phyloP scores from a whole-genome alignment of 2,329 filamentous ascomycete genomes.

The Dendryphion nanum region DNA sequence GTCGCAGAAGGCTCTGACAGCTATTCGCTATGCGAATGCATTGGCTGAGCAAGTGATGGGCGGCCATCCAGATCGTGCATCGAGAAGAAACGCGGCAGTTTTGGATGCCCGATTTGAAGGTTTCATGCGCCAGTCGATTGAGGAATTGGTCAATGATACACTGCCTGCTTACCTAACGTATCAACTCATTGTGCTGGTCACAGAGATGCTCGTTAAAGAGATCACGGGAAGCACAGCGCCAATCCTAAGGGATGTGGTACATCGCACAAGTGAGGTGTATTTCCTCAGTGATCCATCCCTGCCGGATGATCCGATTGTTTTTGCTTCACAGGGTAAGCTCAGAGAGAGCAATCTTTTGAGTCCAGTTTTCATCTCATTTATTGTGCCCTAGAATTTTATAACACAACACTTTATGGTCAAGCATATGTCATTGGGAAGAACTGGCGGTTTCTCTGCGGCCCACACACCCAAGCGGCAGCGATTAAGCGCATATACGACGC shows the following conservation, averaged over 20 bases:
- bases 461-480: slow-evolving; percentile 63
- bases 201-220: slow-evolving; percentile 62
- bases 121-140: slow-evolving; percentile 60
- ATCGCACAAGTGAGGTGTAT: slow-evolving; percentile 71
- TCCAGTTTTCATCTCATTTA: not conserved
- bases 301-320: slow-evolving; percentile 70
- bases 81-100: slow-evolving; percentile 38
- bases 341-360: not conserved
- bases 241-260: slow-evolving; percentile 62
- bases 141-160: slow-evolving; percentile 62
- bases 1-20: slow-evolving; percentile 65
- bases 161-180: slow-evolving; percentile 68
- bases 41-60: slow-evolving; percentile 60
- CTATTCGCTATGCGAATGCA: slow-evolving; percentile 67
- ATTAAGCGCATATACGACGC: slow-evolving; percentile 61
- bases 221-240: slow-evolving; percentile 64
- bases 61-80: slow-evolving; percentile 41
- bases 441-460: slow-evolving; percentile 73
- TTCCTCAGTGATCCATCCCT: slow-evolving; percentile 71
- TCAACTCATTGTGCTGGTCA: slow-evolving; percentile 65
- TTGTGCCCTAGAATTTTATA: slow-evolving; percentile 59
- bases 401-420: slow-evolving; percentile 70
- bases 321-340: slow-evolving; percentile 64
- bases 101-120: slow-evolving; percentile 57
- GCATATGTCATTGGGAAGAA: slow-evolving; percentile 71